phyloP scores from a whole-genome alignment of 2,329 filamentous ascomycete species.

The Allantophomopsis cytisporea region DNA sequence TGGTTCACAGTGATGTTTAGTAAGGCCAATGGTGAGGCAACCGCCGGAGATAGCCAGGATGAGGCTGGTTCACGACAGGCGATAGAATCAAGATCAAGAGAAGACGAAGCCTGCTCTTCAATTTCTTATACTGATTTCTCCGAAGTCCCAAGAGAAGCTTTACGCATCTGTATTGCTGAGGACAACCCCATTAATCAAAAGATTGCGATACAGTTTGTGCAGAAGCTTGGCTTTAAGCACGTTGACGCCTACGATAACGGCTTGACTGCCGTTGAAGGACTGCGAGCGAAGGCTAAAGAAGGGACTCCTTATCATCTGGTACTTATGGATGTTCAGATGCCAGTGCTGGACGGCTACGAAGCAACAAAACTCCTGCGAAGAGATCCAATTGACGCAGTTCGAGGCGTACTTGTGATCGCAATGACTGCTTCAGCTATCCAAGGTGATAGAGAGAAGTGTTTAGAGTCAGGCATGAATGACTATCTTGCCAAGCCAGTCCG shows the following conservation, averaged over 20 bases:
- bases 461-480: slow-evolving; percentile 96
- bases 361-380: slow-evolving; percentile 72
- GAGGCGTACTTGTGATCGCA: slow-evolving; percentile 81
- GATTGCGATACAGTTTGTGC: slow-evolving; percentile 84
- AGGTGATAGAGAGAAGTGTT: slow-evolving; percentile 85
- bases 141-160: slow-evolving; percentile 58
- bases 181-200: slow-evolving; percentile 92
- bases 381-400: slow-evolving; percentile 62
- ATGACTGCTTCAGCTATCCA: slow-evolving; percentile 96
- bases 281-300: slow-evolving; percentile 61
- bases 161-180: slow-evolving; percentile 86
- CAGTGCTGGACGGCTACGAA: slow-evolving; percentile 82
- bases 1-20: slow-evolving; percentile 79
- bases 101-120: slow-evolving; percentile 11
- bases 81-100: slow-evolving; percentile 3
- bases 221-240: slow-evolving; percentile 65
- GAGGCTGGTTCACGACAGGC: slow-evolving; percentile 19
- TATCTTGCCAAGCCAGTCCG: slow-evolving; percentile 94
- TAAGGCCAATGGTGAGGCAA: slow-evolving; percentile 46
- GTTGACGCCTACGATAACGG: slow-evolving; percentile 89
- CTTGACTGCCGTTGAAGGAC: slow-evolving; percentile 71
- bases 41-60: slow-evolving; percentile 35
- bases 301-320: slow-evolving; percentile 76
- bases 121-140: slow-evolving; percentile 51
- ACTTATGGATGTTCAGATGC: slow-evolving; percentile 96